Base-by-base conservation (phyloP, 306 rosid genomes). In the Quercus dentata region DNA sequence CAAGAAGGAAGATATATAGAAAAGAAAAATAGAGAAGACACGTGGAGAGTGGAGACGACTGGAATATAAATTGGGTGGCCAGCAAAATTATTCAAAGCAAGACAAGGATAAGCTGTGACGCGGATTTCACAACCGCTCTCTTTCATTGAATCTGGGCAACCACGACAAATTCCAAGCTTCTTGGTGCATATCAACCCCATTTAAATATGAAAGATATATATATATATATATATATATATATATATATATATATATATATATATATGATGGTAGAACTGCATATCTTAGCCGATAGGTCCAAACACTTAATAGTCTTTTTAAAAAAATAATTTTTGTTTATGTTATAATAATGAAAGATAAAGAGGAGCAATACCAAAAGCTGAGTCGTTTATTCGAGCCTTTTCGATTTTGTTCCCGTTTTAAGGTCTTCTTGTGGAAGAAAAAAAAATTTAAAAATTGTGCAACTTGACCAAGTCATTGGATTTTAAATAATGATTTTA, bases 141-240 rank as follows among this genome's bases (percentile, higher is more conserved):
- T 83, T 79, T 57, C 86, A 25, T 81, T 73, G 74, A 72, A 83
- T 70, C 61, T 80, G 54, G 55, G 44, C 74, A 13, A 63, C 56
- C 63, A 23, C 77, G 52, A 65, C 82, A 82, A 82, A 85, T 87
- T 87, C 91, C 90, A 82, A 83, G 86, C 78, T 80, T 83, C 90
- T 84, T 82, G 92, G 92, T 85, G 87, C 73, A 3, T 28, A 84
- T 57, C 75, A 69, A 18, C 35, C 76, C 76, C 78, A 0, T 33
- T 18, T 33, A 67, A 35, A 33, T 35, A 35, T 67, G 19, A 10
- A 10, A 21, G 67, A 21, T 23, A 13, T 23, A 13, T 14, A 61
- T 25, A 62, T 25, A 12, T 62, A 21, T 21, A 21, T 23, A 13
- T 23, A 13, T 14, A 21, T 23, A 13, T 23, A 13, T 14, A 61